Evolutionary conservation across 345 rosid genomes (phyloP).

Genomic region (Mallotus nudiflorus): DNA sequence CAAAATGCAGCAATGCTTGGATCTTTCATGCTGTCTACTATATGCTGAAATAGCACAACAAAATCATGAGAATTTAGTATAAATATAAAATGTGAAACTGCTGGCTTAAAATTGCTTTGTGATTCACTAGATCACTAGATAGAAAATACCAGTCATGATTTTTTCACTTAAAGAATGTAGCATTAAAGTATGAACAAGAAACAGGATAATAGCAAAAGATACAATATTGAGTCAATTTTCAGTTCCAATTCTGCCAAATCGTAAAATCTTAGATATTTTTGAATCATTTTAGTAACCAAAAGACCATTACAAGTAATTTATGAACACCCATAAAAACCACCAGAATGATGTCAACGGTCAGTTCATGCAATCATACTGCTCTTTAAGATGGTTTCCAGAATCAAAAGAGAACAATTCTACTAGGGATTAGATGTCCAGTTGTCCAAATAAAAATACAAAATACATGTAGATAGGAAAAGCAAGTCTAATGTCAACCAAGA

Average conservation of each 20-base stretch:
- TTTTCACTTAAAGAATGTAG: not conserved
- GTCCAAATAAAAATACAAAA: not conserved
- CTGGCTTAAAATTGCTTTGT: not conserved
- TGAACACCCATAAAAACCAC: not conserved
- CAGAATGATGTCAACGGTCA: not conserved
- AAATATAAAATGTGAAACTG: not conserved
- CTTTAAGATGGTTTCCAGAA: not conserved
- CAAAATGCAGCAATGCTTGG: constrained; percentile 97
- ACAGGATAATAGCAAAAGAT: not conserved
- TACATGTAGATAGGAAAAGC: not conserved
- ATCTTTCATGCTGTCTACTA: constrained; percentile 91
- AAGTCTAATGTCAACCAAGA: not conserved
- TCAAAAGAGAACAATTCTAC: not conserved
- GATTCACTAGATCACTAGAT: not conserved
- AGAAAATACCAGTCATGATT: not conserved
- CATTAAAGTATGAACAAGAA: not conserved
- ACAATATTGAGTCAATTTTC: not conserved
- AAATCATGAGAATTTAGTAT: not conserved
- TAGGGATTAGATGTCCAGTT: not conserved
- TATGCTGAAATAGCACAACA: constrained; percentile 61
- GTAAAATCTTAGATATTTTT: not conserved
- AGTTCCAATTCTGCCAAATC: not conserved
- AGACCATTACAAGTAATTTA: not conserved
- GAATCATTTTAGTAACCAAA: not conserved
- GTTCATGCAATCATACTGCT: constrained; percentile 1